Conservation (phyloP, 2,329 filamentous ascomycete species). For the Ustilaginoidea virens region DNA sequence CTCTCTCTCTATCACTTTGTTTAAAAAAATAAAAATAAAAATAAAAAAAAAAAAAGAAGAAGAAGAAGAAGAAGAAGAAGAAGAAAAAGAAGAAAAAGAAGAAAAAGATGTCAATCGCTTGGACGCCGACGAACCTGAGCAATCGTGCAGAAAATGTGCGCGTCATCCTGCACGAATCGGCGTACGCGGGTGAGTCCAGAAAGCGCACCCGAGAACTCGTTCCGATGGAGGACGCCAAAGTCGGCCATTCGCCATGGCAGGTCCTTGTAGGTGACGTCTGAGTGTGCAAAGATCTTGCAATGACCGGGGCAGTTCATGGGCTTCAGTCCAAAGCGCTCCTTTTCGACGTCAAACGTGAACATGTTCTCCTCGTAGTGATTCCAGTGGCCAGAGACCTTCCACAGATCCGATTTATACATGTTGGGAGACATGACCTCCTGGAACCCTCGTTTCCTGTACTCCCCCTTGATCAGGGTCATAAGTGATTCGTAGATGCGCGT, state of each 20-base stretch:
- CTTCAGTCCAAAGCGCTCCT: conserved; percentile 60
- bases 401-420: conserved; percentile 86
- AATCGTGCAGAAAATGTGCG: conserved; percentile 73
- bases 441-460: conserved; percentile 90
- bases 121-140: conserved; percentile 14
- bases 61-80: too few relatives aligned
- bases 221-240: conserved; percentile 88
- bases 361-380: conserved; percentile 78
- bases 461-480: conserved; percentile 61
- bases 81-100: too few relatives aligned
- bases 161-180: conserved; percentile 91
- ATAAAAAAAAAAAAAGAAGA: too few relatives aligned
- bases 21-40: too few relatives aligned
- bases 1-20: background rate
- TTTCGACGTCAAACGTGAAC: conserved; percentile 62
- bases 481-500: conserved; percentile 88
- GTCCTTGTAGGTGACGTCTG: conserved; percentile 69
- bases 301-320: conserved; percentile 98
- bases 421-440: conserved; percentile 88
- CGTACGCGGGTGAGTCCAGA: conserved; percentile 83
- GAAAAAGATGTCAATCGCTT: too few relatives aligned
- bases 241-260: conserved; percentile 87
- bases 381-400: conserved; percentile 95
- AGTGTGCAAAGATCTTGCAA: conserved; percentile 72
- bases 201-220: conserved; percentile 85